Percentiles rank a stretch among this genome's conserved stretches.
These are phyloP conservation scores for Nannochloris sp. DNA, from an alignment of 139 green algal species.

Conservation along the genomic window DNA sequence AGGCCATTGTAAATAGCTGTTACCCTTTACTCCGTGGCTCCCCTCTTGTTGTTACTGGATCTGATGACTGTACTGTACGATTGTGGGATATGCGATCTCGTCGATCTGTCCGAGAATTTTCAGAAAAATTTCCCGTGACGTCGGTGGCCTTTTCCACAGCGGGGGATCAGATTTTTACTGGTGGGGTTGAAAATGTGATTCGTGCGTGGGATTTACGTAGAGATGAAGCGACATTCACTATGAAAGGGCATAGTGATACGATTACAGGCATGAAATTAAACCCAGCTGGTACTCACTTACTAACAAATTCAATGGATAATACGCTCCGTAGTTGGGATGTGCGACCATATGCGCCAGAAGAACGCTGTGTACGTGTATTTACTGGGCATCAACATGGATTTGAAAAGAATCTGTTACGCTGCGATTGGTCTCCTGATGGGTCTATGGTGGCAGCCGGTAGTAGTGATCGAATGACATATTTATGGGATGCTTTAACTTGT, in stretches of 20 bases:
- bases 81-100: slow-evolving; percentile 87
- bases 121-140: slow-evolving; percentile 66
- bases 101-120: slow-evolving; percentile 61
- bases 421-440: slow-evolving; percentile 85
- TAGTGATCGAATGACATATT: slow-evolving; percentile 75
- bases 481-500: slow-evolving; percentile 55
- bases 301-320: slow-evolving; percentile 96
- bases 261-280: slow-evolving; percentile 79
- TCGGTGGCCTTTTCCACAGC: slow-evolving; percentile 72
- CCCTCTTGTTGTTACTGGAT: slow-evolving; percentile 71
- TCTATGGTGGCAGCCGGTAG: slow-evolving; percentile 63
- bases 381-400: slow-evolving; percentile 81
- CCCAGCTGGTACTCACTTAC: slow-evolving; percentile 78
- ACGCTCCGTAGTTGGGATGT: slow-evolving; percentile 82
- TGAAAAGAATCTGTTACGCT: slow-evolving; percentile 88
- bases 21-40: slow-evolving; percentile 58
- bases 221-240: slow-evolving; percentile 43
- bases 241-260: slow-evolving; percentile 68
- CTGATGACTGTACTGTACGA: slow-evolving; percentile 80
- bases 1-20: slow-evolving; percentile 85
- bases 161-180: slow-evolving; percentile 78
- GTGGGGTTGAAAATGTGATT: slow-evolving; percentile 80
- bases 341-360: slow-evolving; percentile 78
- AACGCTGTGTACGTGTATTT: slow-evolving; percentile 70
- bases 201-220: slow-evolving; percentile 85